Evolutionary conservation across 495 filamentous ascomycete genomes (phyloP), one percentile per base, ranked within the genome.

Genomic region (Aspergillus mulundensis): DNA sequence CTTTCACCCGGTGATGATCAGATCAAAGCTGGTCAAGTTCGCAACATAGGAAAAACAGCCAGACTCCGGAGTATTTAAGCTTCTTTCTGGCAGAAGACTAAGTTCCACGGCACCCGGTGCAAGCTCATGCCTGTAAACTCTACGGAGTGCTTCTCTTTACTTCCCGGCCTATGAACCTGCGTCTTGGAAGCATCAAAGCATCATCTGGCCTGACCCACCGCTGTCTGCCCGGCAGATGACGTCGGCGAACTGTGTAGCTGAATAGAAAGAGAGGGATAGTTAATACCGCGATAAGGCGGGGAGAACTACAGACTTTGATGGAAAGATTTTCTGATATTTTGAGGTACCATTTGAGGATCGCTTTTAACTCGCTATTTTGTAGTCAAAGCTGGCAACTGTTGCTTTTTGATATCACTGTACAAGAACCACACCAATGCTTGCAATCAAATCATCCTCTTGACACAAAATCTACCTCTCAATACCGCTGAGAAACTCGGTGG

Each of bases 401-500:
- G 32, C 32, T 36, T 36, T 30, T 36, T 10, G 32, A 36, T 24
- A 7, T 3, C 32, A 25, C 7, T 24, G 34, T 50, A 50, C 19
- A 50, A 34, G 16, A 36, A 23, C 38, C 3, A 3, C 12, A 16
- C 3, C 5, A 40, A 40, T 16, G 38, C 38, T 10, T 18, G 16
- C 10, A 11, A 36, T 36, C 12, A 38, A 40, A 40, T 36, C 38
- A 16, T 40, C 38, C 14, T 18, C n/a, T 34, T 53, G 41, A 49
- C 41, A 32, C 43, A 48, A 30, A 48, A 39, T 21, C 19, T 36
- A 36, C 41, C 52, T 18, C 50, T 54, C 59, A 62, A 42, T 70
- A 70, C 38, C 63, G 65, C 53, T 62, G 71, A 43, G 69, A 52
- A 34, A 60, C 65, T 45, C 70, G 65, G 50, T 65, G 73, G 23